Evolutionary conservation across 1,284 basidiomycete species (phyloP).

Genomic region (Hemileia vastatrix): DNA sequence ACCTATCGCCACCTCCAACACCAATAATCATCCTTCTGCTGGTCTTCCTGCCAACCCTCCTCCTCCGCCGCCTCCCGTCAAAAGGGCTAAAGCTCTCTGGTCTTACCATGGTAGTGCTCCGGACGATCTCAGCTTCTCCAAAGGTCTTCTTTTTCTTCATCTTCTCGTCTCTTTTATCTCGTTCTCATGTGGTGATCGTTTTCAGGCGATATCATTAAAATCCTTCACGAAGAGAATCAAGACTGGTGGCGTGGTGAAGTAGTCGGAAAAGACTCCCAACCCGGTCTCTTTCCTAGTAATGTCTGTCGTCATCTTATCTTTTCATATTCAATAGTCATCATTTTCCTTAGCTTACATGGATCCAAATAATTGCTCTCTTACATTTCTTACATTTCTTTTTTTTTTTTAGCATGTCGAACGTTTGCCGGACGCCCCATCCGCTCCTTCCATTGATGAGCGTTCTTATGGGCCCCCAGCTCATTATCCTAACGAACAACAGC

Average conservation of each 20-base stretch:
- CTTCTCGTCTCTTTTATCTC: too few species aligned
- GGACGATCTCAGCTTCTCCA: conserved; percentile 16
- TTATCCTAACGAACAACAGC: too few species aligned
- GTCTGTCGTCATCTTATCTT: neutral
- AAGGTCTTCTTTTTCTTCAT: too few species aligned
- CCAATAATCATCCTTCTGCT: neutral
- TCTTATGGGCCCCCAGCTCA: too few species aligned
- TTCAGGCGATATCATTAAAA: conserved; percentile 17
- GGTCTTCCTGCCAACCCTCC: neutral
- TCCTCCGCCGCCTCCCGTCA: neutral
- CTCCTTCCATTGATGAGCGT: too few species aligned
- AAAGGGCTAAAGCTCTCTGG: conserved; percentile 13
- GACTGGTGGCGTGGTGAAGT: conserved; percentile 21
- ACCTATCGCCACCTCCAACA: neutral
- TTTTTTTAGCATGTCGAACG: conserved; percentile 5
- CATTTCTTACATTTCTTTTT: neutral
- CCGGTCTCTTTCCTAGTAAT: conserved; percentile 19
- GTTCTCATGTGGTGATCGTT: too few species aligned
- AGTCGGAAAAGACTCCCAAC: neutral
- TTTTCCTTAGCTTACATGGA: neutral
- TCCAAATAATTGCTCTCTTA: neutral
- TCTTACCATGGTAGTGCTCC: conserved; percentile 7
- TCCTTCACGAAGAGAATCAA: conserved; percentile 14
- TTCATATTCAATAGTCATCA: neutral
- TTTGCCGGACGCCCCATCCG: neutral